phyloP scores from a whole-genome alignment of 2,329 filamentous ascomycete genomes.

The Sporothrix luriei region DNA sequence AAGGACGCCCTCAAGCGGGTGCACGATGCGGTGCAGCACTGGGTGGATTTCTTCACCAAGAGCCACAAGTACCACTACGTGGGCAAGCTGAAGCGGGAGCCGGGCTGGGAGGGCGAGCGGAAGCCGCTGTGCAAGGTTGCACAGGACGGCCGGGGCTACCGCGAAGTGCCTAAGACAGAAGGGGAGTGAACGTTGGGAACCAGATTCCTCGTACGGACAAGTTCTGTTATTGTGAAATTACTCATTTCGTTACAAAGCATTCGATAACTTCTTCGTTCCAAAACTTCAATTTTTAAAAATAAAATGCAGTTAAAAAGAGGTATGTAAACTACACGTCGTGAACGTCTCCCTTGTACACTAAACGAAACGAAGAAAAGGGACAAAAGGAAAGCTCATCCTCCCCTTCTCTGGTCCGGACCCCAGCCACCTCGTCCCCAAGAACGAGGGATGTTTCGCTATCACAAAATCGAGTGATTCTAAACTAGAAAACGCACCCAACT shows the following conservation, averaged over 20 bases:
- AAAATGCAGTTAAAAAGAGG: constrained; percentile 23
- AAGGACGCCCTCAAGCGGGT: constrained; percentile 66
- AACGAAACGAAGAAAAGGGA: not conserved
- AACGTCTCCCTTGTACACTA: constrained; percentile 26
- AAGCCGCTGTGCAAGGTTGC: constrained; percentile 71
- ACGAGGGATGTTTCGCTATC: constrained; percentile 11
- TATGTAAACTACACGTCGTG: constrained; percentile 28
- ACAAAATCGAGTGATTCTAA: not conserved
- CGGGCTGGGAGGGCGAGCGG: constrained; percentile 63
- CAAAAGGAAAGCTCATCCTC: constrained; percentile 25
- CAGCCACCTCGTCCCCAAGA: not conserved
- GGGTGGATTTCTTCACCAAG: constrained; percentile 79
- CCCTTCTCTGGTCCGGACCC: not conserved
- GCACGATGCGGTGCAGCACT: constrained; percentile 70
- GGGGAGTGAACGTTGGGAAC: not conserved
- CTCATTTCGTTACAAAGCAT: not conserved
- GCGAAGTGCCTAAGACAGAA: constrained; percentile 59
- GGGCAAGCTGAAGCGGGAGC: constrained; percentile 68
- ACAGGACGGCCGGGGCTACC: constrained; percentile 57
- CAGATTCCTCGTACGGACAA: not conserved
- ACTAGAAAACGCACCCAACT: too few relatives aligned
- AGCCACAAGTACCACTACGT: constrained; percentile 80
- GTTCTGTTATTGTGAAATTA: not conserved
- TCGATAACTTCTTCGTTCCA: not conserved
- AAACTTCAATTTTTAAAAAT: constrained; percentile 4